Evolutionary conservation across 2,329 filamentous ascomycete genomes (phyloP).

Genomic region (Emmonsia crescens): DNA sequence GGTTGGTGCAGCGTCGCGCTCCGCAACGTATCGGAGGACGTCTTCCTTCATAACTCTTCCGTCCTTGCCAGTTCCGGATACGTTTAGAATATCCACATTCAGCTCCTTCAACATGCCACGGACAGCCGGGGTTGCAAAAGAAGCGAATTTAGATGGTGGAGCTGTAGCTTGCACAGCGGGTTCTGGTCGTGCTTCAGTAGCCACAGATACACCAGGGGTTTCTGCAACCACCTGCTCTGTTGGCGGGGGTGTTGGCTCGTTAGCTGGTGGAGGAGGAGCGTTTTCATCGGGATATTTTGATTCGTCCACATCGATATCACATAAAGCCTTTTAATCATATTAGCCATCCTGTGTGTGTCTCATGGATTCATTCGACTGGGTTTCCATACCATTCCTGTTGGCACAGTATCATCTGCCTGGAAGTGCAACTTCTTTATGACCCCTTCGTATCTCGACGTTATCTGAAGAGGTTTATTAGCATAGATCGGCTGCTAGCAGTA

Average conservation of each 20-base stretch:
- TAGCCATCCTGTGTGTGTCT: neutral
- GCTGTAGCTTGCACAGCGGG: slow-evolving; percentile 6
- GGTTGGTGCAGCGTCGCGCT: slow-evolving; percentile 31
- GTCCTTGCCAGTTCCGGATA: slow-evolving; percentile 79
- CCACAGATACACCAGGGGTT: slow-evolving; percentile 9
- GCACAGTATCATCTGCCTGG: slow-evolving; percentile 90
- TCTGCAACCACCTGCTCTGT: slow-evolving; percentile 11
- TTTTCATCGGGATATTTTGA: slow-evolving; percentile 55
- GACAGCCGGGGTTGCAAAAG: slow-evolving; percentile 83
- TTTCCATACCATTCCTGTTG: slow-evolving; percentile 58
- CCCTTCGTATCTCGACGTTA: slow-evolving; percentile 89
- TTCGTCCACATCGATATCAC: slow-evolving; percentile 87
- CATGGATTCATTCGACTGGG: neutral
- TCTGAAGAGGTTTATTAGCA: slow-evolving; percentile 45
- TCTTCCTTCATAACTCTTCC: slow-evolving; percentile 90
- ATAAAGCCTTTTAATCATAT: slow-evolving; percentile 52
- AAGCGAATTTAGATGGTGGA: slow-evolving; percentile 51
- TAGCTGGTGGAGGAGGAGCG: slow-evolving; percentile 11
- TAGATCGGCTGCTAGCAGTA: too few species aligned
- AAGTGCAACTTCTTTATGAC: slow-evolving; percentile 95
- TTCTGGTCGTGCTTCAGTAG: slow-evolving; percentile 6
- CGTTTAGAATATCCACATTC: slow-evolving; percentile 63
- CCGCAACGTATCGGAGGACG: slow-evolving; percentile 59
- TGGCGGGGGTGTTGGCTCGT: slow-evolving; percentile 11
- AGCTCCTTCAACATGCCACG: slow-evolving; percentile 75